These are phyloP conservation scores for Penicillium sp. DNA, from an alignment of 2,329 filamentous ascomycete species.

Conservation along the genomic window DNA sequence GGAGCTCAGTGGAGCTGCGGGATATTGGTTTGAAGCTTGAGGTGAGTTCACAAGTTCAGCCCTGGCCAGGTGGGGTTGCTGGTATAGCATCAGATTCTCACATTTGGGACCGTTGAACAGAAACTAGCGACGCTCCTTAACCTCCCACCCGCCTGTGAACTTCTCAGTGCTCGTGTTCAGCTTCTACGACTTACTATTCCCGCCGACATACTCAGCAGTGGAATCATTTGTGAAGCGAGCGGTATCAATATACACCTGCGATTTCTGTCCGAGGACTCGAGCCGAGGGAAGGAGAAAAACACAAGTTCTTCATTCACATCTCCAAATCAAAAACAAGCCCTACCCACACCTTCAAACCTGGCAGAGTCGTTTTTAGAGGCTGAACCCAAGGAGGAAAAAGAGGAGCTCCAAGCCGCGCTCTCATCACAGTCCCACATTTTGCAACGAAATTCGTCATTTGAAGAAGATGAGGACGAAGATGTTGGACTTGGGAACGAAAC, in stretches of 20 bases:
- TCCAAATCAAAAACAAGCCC: slow-evolving; percentile 23
- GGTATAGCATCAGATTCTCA: slow-evolving; percentile 16
- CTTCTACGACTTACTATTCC: slow-evolving; percentile 76
- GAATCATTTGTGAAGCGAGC: slow-evolving; percentile 74
- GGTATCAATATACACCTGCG: slow-evolving; percentile 68
- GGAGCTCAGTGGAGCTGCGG: slow-evolving; percentile 75
- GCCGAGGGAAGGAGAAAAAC: slow-evolving; percentile 29
- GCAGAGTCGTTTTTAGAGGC: slow-evolving; percentile 56
- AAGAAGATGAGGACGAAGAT: slow-evolving; percentile 49
- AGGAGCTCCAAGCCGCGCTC: slow-evolving; percentile 54
- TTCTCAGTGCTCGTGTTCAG: slow-evolving; percentile 68
- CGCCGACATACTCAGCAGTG: slow-evolving; percentile 78
- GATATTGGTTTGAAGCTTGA: slow-evolving; percentile 77
- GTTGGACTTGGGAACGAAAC: slow-evolving; percentile 49
- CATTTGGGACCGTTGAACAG: slow-evolving; percentile 42
- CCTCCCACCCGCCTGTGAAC: slow-evolving; percentile 64
- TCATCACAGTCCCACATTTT: slow-evolving; percentile 47
- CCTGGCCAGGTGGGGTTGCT: neutral
- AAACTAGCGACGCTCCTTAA: slow-evolving; percentile 71
- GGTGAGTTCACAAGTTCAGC: slow-evolving; percentile 45
- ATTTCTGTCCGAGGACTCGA: slow-evolving; percentile 44
- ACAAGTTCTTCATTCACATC: slow-evolving; percentile 11
- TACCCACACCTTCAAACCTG: slow-evolving; percentile 54
- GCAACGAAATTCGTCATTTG: slow-evolving; percentile 45
- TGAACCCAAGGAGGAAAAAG: slow-evolving; percentile 53